Evolutionary conservation across 805 yeast species (phyloP).

Genomic region (Candida multigemmis): DNA sequence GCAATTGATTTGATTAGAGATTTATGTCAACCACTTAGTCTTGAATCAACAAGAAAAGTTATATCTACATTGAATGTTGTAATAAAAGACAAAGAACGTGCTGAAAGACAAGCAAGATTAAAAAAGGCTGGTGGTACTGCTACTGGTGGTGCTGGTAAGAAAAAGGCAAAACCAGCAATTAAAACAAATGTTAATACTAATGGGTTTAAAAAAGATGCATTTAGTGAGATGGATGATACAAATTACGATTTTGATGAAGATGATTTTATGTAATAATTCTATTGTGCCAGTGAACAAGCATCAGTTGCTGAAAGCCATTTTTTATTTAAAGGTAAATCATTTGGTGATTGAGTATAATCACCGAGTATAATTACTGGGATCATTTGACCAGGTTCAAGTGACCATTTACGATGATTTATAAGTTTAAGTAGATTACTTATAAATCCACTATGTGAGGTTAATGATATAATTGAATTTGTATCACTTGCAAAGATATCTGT

Average conservation of each 20-base stretch:
- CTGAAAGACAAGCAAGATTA: conserved; percentile 82
- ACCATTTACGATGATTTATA: conserved; percentile 13
- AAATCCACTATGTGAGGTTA: conserved; percentile 20
- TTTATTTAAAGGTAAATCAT: conserved; percentile 2
- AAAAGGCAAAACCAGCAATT: conserved; percentile 79
- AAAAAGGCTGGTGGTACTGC: conserved; percentile 79
- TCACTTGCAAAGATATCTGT: conserved; percentile 16
- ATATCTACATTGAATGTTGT: conserved; percentile 75
- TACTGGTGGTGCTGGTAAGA: conserved; percentile 90
- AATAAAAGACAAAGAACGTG: conserved; percentile 77
- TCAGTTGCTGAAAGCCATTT: no score
- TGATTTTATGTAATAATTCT: conserved; percentile 69
- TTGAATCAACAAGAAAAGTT: conserved; percentile 80
- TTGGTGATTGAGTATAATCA: conserved; percentile 1
- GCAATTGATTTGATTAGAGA: conserved; percentile 85
- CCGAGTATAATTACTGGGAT: conserved; percentile 20
- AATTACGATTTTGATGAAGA: conserved; percentile 66
- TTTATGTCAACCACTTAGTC: conserved; percentile 66
- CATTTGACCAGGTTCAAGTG: conserved; percentile 16
- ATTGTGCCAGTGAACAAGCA: no score
- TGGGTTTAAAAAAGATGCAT: conserved; percentile 54
- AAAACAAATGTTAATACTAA: conserved; percentile 44
- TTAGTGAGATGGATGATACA: conserved; percentile 43
- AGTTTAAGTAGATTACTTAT: conserved; percentile 16
- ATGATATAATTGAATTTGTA: conserved; percentile 10